Base-by-base conservation (phyloP, 1,284 basidiomycete species). In the Stygiomarasmius scandens region DNA sequence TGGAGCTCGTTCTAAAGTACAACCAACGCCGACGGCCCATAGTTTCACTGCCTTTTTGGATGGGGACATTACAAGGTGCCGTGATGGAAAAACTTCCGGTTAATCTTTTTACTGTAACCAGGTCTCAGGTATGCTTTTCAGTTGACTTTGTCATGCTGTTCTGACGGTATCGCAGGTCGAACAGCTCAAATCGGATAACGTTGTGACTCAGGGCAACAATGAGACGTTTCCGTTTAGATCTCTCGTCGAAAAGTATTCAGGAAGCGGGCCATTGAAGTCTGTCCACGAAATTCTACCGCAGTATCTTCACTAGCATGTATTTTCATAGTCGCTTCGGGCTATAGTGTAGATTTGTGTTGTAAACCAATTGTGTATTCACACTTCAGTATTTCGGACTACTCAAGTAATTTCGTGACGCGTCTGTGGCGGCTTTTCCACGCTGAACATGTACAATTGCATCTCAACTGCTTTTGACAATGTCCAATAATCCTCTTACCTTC, bases 81-180 rank as follows among this genome's bases (percentile, higher is more conserved):
- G 66, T 90, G 44, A 66, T 89, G 44, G 87, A 90, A 67, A 75
- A 73, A 54, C 71, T 90, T 5, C 89, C 87, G 0, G 66, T 73
- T n/a, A 87, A 81, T 61, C 64, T 88, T 10, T 84, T 90, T 59
- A 89, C 89, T 0, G 63, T 90, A 16, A 89, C 89, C 6, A 76
- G 81, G 44, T 80, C 81, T 59, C 88, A 90, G 76, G 87, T 87
- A 41, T 22, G 56, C 43, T 9, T 22, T 45, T 10, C 27, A 20
- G 29, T 19, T n/a, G 29, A 29, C 19, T 10, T 12, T 51, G 5
- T 43, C n/a, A n/a, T 36, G 63, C 29, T 44, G n/a, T 54, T 49
- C 20, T 27, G 43, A 19, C 47, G n/a, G 53, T 38, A 45, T 14
- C 8, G 47, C 46, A 47, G 23, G 16, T 52, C 22, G 11, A 56